Evolutionary conservation across 2,329 filamentous ascomycete species (phyloP), one percentile per base, ranked within the genome.

Genomic region (Dactylella cylindrospora): DNA sequence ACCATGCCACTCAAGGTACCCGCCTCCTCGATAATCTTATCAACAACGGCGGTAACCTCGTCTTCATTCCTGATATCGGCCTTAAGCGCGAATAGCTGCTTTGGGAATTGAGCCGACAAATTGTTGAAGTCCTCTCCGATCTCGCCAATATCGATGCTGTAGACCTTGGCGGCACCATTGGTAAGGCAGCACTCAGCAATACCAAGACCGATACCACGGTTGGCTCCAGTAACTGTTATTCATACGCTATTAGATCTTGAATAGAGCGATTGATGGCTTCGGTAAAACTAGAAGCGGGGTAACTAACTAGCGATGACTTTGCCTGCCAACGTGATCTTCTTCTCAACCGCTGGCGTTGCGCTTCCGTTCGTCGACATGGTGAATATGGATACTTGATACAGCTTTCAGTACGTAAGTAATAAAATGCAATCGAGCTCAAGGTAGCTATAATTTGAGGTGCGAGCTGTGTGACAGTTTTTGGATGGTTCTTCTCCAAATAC

Each of bases 151-250:
- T 76, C 75, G 25, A 76, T 69, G 4, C 72, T 74, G 70, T 73
- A 76, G 35, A 76, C 70, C 29, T 54, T 65, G 23, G 70, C 70
- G 15, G 76, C 76, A 3, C 68, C 68, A 67, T 78, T 78, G 60
- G 72, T 73, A 6, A 78, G 71, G 65, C 75, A 77, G 38, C 75
- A 73, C 65, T 78, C 73, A 13, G 76, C 76, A 36, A 78, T 73
- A 23, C 75, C 76, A 3, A 77, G 71, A 10, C 75, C 76, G 31
- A 77, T 77, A 47, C 76, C 72, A 65, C 74, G 72, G 67, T 76
- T 75, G 26, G 74, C 74, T 10, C 74, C 74, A 1, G 74, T 75
- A 25, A 73, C 72, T 73, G 26, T 38, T 3, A 31, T 6, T 5
- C 5, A 19, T 19, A 26, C 23, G 22, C 20, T 32, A 29, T 57